Conservation (phyloP, 169 alveolate species). For the Babesia ovata region DNA sequence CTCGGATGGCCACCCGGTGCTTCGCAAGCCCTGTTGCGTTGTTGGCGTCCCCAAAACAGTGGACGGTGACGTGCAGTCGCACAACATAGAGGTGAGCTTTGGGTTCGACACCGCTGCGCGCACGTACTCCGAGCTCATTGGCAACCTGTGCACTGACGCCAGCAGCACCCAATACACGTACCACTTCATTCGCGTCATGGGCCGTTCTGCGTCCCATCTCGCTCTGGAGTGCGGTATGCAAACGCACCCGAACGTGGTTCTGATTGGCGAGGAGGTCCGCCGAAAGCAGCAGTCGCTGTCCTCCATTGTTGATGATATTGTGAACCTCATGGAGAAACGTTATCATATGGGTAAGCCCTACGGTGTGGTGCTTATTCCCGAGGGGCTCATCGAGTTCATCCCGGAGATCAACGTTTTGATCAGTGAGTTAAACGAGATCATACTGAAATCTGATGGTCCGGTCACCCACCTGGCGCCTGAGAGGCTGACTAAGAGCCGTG, state of each 20-base stretch:
- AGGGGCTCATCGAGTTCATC: slow-evolving; percentile 95
- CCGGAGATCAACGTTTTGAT: slow-evolving; percentile 93
- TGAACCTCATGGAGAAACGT: slow-evolving; percentile 90
- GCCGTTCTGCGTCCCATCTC: slow-evolving; percentile 97
- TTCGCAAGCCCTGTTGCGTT: slow-evolving; percentile 76
- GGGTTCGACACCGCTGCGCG: slow-evolving; percentile 99
- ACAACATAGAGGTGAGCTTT: slow-evolving; percentile 94
- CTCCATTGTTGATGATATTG: slow-evolving; percentile 86
- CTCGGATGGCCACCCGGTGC: slow-evolving; percentile 48
- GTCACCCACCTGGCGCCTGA: slow-evolving; percentile 51
- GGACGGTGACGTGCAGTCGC: slow-evolving; percentile 97
- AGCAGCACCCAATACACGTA: slow-evolving; percentile 89
- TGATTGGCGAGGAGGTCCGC: slow-evolving; percentile 94
- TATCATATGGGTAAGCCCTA: slow-evolving; percentile 87
- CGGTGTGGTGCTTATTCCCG: slow-evolving; percentile 96
- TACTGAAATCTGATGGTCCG: slow-evolving; percentile 52
- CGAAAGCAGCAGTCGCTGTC: slow-evolving; percentile 84
- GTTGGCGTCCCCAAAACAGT: slow-evolving; percentile 99
- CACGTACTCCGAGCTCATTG: slow-evolving; percentile 93
- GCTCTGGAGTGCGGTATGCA: slow-evolving; percentile 96
- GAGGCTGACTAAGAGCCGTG: slow-evolving; percentile 67
- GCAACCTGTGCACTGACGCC: slow-evolving; percentile 92
- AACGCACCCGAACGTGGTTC: slow-evolving; percentile 92
- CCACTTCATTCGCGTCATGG: slow-evolving; percentile 97
- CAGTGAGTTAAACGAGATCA: slow-evolving; percentile 90